Evolutionary conservation across 768 basidiomycete species (phyloP), one percentile per base, ranked within the genome.

Genomic region (Tubosaeta sp.): DNA sequence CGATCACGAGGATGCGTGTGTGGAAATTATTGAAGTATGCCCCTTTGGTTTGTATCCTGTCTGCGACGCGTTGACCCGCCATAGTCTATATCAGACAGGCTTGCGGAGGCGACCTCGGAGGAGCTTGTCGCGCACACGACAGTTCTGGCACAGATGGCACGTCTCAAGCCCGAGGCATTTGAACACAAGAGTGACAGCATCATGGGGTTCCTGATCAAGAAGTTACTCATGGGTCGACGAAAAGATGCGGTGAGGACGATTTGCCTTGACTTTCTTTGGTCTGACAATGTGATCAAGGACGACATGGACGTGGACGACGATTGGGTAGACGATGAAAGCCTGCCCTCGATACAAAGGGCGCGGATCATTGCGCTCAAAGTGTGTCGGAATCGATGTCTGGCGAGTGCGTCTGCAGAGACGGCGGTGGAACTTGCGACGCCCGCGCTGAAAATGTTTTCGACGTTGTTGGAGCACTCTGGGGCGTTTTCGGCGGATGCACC

Each of bases 351-450:
- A 4, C 76, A 91, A 1, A 74, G 72, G 41, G 88, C 91, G 0
- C 91, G 91, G 63, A 64, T 97, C 4, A 70, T 86, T 8, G 79
- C 84, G 2, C 65, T 98, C 22, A 94, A 97, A 68, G 78, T 95
- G 6, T 85, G 85, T 64, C 79, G 90, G 25, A 85, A 93, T 66
- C 84, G 93, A 16, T 84, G 85, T 62, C 73, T 95, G 12, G 80
- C 86, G 0, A 85, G 86, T 59, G 82, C 82, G 0, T 59, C 69
- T 6, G 71, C 78, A 5, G 80, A 83, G 2, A 73, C 77, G 7
- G 84, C 88, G 7, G 54, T 81, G 26, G 82, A 88, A 27, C 79
- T 90, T 43, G 81, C 87, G 1, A 78, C 76, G 4, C 91, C 94
- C 0, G 85, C 89, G 13, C 65, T 94, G 35, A 85, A 85, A 61